Evolutionary conservation across 148 eudicot species (phyloP).

Genomic region (Rhododendron mucronatum): DNA sequence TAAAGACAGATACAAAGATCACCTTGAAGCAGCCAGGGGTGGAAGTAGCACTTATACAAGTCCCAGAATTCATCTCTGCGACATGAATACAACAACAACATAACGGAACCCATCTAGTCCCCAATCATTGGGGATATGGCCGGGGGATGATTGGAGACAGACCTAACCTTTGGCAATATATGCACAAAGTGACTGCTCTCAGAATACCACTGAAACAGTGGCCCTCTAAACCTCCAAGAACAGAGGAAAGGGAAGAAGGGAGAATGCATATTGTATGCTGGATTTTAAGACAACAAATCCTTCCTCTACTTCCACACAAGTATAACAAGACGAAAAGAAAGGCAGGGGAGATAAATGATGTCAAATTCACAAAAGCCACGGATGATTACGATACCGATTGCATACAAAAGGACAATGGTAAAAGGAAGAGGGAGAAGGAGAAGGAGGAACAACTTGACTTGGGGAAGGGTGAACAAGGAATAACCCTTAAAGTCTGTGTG

Average conservation of each 20-base stretch:
- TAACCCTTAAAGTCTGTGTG: slow-evolving; percentile 83
- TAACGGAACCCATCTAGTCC: no score
- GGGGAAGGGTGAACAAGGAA: slow-evolving; percentile 79
- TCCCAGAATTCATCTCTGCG: slow-evolving; percentile 93
- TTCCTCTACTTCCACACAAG: not conserved
- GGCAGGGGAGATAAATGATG: not conserved
- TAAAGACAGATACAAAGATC: slow-evolving; percentile 60
- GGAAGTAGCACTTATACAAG: slow-evolving; percentile 64
- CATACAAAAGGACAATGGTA: not conserved
- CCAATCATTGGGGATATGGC: no score
- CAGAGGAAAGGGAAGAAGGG: not conserved
- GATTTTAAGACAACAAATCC: not conserved
- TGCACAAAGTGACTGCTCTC: no score
- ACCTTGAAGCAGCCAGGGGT: slow-evolving; percentile 55
- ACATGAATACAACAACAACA: not conserved
- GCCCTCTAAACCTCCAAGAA: no score
- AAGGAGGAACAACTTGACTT: slow-evolving; percentile 63
- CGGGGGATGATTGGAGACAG: no score
- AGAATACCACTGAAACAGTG: no score
- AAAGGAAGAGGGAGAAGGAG: not conserved
- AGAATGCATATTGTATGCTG: not conserved
- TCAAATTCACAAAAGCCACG: not conserved
- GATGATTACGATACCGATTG: not conserved
- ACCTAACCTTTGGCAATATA: no score
- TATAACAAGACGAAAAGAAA: not conserved